These are phyloP conservation scores for Alternaria consortialis DNA, from an alignment of 2,329 filamentous ascomycete species.

Conservation along the genomic window DNA sequence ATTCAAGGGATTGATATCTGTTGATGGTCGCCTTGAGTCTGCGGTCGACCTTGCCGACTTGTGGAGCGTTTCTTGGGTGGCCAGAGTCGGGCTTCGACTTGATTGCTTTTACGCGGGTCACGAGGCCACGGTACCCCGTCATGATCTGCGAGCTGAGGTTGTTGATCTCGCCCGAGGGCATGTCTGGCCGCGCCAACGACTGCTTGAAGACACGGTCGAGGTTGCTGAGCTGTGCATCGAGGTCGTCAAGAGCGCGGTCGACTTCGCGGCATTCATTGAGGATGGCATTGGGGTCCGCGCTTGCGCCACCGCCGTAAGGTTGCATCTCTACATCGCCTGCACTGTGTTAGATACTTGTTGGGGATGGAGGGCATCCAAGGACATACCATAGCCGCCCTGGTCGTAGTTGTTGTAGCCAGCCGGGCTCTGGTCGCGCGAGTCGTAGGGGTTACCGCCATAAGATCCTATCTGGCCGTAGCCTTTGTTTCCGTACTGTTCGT, in stretches of 20 bases:
- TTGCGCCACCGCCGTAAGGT: conserved; percentile 56
- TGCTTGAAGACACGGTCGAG: conserved; percentile 76
- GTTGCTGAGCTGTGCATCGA: conserved; percentile 76
- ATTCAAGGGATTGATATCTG: conserved; percentile 81
- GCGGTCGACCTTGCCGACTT: conserved; percentile 82
- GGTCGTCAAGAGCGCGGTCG: conserved; percentile 76
- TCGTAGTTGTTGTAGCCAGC: conserved; percentile 65
- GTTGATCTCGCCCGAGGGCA: conserved; percentile 75
- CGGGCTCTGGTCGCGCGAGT: conserved; percentile 47
- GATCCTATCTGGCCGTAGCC: conserved; percentile 54
- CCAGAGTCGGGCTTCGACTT: conserved; percentile 83
- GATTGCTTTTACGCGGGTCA: conserved; percentile 79
- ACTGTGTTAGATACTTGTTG: conserved; percentile 26
- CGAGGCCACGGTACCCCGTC: conserved; percentile 80
- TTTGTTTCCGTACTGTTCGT: conserved; percentile 53
- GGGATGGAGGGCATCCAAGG: conserved; percentile 40
- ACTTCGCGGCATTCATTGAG: conserved; percentile 87
- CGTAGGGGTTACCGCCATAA: conserved; percentile 56
- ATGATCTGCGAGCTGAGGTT: conserved; percentile 80
- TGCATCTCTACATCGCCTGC: conserved; percentile 71
- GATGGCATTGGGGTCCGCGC: conserved; percentile 73
- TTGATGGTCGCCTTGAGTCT: conserved; percentile 83
- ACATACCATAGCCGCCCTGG: conserved; percentile 47
- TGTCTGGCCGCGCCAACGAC: conserved; percentile 78
- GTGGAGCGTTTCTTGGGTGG: conserved; percentile 75